Percentiles rank a stretch among this genome's conserved stretches.
phyloP scores from a whole-genome alignment of 352 stramenopile genomes.

The Phytopythium ostracodes region DNA sequence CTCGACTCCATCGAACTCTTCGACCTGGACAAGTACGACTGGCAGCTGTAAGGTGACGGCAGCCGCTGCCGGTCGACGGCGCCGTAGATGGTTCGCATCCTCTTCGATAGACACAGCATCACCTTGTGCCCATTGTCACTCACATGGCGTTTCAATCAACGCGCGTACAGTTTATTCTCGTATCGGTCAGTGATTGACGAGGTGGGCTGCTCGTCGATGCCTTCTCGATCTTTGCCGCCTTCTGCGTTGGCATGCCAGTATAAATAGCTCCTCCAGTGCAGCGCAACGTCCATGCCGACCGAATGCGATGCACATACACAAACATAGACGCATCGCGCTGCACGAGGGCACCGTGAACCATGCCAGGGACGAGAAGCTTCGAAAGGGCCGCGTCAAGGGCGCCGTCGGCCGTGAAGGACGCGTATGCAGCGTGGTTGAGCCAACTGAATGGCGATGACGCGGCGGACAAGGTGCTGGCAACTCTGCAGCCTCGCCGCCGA shows the following conservation, averaged over 20 bases:
- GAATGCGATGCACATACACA: background rate
- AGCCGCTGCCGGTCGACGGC: background rate
- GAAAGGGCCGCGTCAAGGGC: background rate
- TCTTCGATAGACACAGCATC: background rate
- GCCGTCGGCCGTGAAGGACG: conserved; percentile 23
- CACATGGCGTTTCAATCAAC: background rate
- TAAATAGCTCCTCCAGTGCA: background rate
- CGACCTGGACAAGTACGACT: conserved; percentile 51
- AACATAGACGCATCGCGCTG: background rate
- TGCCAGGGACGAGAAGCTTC: background rate
- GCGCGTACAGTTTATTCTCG: background rate
- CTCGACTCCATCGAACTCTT: conserved; percentile 61
- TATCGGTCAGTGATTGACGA: background rate
- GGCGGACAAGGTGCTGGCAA: conserved; percentile 20
- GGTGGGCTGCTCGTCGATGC: background rate
- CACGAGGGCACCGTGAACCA: background rate
- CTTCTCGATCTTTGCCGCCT: background rate
- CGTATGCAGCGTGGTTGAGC: conserved; percentile 37
- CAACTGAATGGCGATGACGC: conserved; percentile 38
- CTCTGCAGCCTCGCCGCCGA: background rate
- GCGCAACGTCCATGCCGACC: background rate
- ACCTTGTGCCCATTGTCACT: background rate
- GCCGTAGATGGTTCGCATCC: background rate
- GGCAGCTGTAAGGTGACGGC: conserved; percentile 21
- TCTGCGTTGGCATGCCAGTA: background rate